Percentiles rank a stretch among this genome's conserved stretches.
phyloP scores from a whole-genome alignment of 805 yeast genomes.

The Starmerella stigmatis region DNA sequence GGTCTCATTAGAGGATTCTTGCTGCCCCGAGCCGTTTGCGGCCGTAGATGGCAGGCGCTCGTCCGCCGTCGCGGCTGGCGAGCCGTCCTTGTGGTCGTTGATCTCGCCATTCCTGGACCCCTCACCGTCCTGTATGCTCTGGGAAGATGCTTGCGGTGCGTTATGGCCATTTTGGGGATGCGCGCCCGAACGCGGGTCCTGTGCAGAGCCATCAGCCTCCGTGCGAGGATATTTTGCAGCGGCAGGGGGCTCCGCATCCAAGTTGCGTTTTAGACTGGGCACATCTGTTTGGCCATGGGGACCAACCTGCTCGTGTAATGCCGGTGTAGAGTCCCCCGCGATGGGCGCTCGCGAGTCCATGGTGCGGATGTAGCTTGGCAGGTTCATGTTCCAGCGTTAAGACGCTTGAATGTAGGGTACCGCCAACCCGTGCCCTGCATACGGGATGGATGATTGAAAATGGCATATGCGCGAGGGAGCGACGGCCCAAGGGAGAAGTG shows the following conservation, averaged over 20 bases:
- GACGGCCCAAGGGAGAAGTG: not conserved
- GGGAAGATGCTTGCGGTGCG: too few species aligned
- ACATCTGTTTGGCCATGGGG: not conserved
- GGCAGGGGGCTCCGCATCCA: not conserved
- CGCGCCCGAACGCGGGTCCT: not conserved
- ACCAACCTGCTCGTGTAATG: not conserved
- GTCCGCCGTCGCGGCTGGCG: too few species aligned
- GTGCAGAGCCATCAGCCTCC: not conserved
- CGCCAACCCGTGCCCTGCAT: not conserved
- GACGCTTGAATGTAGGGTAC: conserved; percentile 3
- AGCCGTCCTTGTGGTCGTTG: too few species aligned
- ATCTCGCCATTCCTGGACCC: too few species aligned
- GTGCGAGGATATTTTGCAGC: not conserved
- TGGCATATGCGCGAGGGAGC: not conserved
- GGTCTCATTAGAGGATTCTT: too few species aligned
- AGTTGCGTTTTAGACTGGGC: not conserved
- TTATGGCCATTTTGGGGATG: not conserved
- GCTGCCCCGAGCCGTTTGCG: too few species aligned
- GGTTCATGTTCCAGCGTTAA: not conserved
- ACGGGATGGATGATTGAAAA: not conserved
- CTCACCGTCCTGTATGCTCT: too few species aligned
- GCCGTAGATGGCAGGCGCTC: too few species aligned
- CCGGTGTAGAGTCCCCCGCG: not conserved
- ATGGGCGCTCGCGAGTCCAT: conserved; percentile 5
- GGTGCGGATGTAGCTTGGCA: not conserved